Base-by-base conservation (phyloP, 106 monocot genomes). In the Dendrobium officinale region DNA sequence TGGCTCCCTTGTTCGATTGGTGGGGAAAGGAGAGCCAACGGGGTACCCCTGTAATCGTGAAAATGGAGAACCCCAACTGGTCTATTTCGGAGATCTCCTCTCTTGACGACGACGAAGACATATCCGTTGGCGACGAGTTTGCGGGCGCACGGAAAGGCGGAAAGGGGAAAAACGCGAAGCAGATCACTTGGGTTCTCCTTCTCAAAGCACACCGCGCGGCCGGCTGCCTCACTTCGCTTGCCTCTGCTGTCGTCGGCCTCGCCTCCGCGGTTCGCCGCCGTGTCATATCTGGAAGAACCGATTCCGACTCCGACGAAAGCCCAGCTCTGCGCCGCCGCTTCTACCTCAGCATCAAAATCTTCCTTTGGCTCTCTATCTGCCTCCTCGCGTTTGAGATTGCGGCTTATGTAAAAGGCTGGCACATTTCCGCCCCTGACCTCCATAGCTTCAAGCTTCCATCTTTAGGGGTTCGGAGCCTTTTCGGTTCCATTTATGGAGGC, bases 131-230 rank as follows among this genome's bases (percentile, higher is more conserved):
- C 61, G 73, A 75, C 49, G 77, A 77, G 13, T 42, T 75, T 42
- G 18, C 72, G 27, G 70, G 81, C 17, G 72, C 58, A 8, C 73
- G 85, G 42, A 90, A 88, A 55, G 84, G 86, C 54, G 88, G 85
- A 26, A 81, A 89, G 43, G 88, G 88, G 31, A 92, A 90, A 79
- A 96, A 93, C 80, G 93, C 93, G 74, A 92, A 89, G 85, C 96
- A 51, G 15, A 51, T 51, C 51, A 4, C 85, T 78, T 77, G 18
- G 85, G 55, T 89, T 89, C 44, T 89, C 89, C 75, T 51, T 13
- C 90, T 97, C 18, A 88, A 87, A 67, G 93, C 94, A 31, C 93
- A 96, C 84, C 85, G 89, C 26, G 92, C 96, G 51, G 96, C 93
- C 22, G 96, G 92, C 4, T 92, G 92, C 82, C 90, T 96, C 31